Base-by-base conservation (phyloP, 176 grass and related monocot genomes). In the Oryza meyeriana region DNA sequence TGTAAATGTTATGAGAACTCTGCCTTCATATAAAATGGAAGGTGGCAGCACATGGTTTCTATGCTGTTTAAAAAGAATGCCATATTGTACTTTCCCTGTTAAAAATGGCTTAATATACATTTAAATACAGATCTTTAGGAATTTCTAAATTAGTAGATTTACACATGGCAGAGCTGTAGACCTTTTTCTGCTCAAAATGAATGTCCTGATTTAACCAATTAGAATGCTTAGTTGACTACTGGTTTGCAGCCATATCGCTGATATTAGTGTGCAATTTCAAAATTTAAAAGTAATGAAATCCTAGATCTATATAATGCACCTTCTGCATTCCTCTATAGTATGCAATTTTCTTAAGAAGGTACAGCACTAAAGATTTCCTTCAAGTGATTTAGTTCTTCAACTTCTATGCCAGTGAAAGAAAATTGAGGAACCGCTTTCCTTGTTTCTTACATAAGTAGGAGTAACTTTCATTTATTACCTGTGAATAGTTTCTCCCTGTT, bases 281-380 rank as follows among this genome's bases (percentile, higher is more conserved):
- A 82, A 25, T 31, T 81, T 3, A 63, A 3, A 63, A 48, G 29
- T 44, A 69, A 69, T 69, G 64, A 69, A 33, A 82, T 33, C 10
- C 10, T 70, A 71, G 55, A 13, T 13, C 31, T 76, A 8, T 62
- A 47, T 62, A 17, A 38, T 84, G 48, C 75, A 76, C 82, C 47
- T 76, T 47, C 29, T 24, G 11, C 63, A 38, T 87, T 35, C 38
- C 34, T 29, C 69, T 59, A 0, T 62, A 50, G 16, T 66, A 67
- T 7, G 13, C 72, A 68, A 9, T 12, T 66, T 24, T 28, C 27
- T 33, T 8, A 10, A 36, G 80, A 66, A 47, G 20, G 32, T 12
- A 39, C 55, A 41, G 16, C 29, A 66, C 24, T 57, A 26, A 30
- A 40, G 33, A 11, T 47, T 13, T 11, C 20, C 6, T 64, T 44